A percentile compares a stretch with the other conserved stretches of the same genome.
Conservation (phyloP, 805 yeast species). For the Cyberlindnera subsufficiens region DNA sequence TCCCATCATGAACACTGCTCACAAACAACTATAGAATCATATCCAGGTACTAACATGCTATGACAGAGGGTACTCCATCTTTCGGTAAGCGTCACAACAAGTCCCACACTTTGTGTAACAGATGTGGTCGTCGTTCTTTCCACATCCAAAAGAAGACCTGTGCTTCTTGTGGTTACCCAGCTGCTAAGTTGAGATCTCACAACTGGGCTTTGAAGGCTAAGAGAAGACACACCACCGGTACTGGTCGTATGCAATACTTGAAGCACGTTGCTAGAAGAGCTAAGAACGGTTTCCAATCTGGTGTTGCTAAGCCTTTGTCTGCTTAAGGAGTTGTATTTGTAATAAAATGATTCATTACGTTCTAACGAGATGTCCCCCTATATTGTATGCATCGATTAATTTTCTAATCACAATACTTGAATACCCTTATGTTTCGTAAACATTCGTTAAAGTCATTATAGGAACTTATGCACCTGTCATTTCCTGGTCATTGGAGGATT, state of each 20-base stretch:
- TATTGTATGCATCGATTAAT: no score
- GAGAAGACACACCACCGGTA: conserved; percentile 99
- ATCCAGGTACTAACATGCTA: conserved; percentile 27
- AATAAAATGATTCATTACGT: conserved; percentile 13
- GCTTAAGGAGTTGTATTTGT: conserved; percentile 33
- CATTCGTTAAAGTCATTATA: no score
- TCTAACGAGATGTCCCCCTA: not conserved
- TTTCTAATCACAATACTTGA: no score
- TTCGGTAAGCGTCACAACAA: conserved; percentile 99
- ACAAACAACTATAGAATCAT: no score
- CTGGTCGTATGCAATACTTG: conserved; percentile 99
- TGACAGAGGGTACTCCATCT: conserved; percentile 97
- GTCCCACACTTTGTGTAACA: conserved; percentile 98
- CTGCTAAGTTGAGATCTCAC: conserved; percentile 97
- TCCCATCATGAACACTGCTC: no score
- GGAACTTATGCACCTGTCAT: not conserved
- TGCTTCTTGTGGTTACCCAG: conserved; percentile 99
- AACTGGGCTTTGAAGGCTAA: conserved; percentile 99
- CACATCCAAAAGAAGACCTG: conserved; percentile 99
- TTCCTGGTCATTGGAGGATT: conserved; percentile 2
- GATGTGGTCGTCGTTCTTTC: conserved; percentile 99
- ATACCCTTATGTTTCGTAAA: no score
- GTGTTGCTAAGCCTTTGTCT: conserved; percentile 63
- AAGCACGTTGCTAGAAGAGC: conserved; percentile 96
- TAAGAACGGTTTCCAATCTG: conserved; percentile 98